These are phyloP conservation scores for Tuber borchii DNA, from an alignment of 495 filamentous ascomycete species.

Conservation along the genomic window DNA sequence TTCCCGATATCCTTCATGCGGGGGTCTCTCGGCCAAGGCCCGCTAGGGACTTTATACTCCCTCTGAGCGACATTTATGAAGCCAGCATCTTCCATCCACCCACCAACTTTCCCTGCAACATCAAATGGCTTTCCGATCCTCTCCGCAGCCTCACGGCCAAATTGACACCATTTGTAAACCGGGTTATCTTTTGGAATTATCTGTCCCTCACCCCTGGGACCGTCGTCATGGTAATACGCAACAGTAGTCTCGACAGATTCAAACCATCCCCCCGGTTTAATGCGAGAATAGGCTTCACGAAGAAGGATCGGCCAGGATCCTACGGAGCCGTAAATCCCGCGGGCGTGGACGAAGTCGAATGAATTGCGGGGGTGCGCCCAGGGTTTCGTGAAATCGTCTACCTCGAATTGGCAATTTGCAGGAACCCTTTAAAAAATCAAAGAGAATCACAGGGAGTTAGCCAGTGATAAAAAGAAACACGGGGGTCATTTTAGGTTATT, in stretches of 20 bases:
- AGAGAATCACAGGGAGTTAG: neutral
- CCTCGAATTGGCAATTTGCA: slow-evolving; percentile 45
- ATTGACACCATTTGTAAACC: slow-evolving; percentile 21
- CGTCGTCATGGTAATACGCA: slow-evolving; percentile 15
- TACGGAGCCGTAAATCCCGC: slow-evolving; percentile 51
- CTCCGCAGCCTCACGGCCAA: slow-evolving; percentile 21
- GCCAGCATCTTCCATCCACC: slow-evolving; percentile 35
- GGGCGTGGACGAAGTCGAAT: slow-evolving; percentile 55
- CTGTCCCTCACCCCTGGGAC: slow-evolving; percentile 7
- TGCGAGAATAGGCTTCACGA: slow-evolving; percentile 41
- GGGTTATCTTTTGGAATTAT: slow-evolving; percentile 2
- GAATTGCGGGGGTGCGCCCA: slow-evolving; percentile 46
- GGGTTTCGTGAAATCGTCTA: slow-evolving; percentile 48
- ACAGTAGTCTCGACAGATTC: slow-evolving; percentile 50
- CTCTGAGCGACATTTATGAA: slow-evolving; percentile 45
- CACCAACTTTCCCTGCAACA: slow-evolving; percentile 26
- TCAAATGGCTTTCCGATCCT: slow-evolving; percentile 21
- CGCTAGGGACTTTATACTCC: slow-evolving; percentile 59
- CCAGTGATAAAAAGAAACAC: neutral
- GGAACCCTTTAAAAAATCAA: slow-evolving; percentile 20
- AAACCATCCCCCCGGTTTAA: slow-evolving; percentile 50
- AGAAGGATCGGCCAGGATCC: slow-evolving; percentile 49
- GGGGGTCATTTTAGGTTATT: neutral
- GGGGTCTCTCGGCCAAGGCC: slow-evolving; percentile 60
- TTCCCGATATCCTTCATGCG: slow-evolving; percentile 59